Base-by-base conservation (phyloP, 2,329 filamentous ascomycete genomes). In the Polychaeton citri region DNA sequence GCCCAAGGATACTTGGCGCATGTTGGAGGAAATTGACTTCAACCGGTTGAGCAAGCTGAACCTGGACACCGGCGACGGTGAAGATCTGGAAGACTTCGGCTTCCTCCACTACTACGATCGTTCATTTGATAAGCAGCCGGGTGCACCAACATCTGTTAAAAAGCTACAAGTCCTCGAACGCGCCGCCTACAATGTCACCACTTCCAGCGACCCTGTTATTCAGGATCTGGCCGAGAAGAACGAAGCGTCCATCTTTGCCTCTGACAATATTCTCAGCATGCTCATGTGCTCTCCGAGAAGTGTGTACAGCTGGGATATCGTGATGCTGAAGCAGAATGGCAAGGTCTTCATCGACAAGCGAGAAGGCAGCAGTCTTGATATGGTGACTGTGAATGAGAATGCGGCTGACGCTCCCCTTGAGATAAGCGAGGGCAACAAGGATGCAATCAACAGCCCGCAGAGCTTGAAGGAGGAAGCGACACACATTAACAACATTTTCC, bases 401-500 rank as follows among this genome's bases (percentile, higher is more conserved):
- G 90, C 90, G 7, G 82, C 82, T 42, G 90, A 98, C 61, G 85
- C 88, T 18, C 90, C 90, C 24, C 73, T 96, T 36, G 90, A 98
- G 60, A 76, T 81, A 19, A 79, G 84, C 38, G 88, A 96, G 55
- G 84, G 84, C 52, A 86, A 84, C 69, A 92, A 94, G 66, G 90
- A 98, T 58, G 70, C 74, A 46, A 81, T 98, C 65, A 98, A 98
- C 74, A 86, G 86, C 55, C 90, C 90, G n/a, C 67, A 70, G 37
- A 85, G 87, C 36, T 77, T 98, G 39, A 88, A 92, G 54, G 81
- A 95, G 62, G 90, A 98, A 66, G 90, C 90, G 37, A 98, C 90
- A 35, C 92, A 95, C 69, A 98, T 98, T 74, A 98, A 98, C 76
- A 90, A 96, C 74, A 93, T 96, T 71, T 98, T 98, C 62, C 82